Evolutionary conservation across 208 protist genomes (phyloP), one percentile per base, ranked within the genome.

Genomic region (Naegleria fowleri): DNA sequence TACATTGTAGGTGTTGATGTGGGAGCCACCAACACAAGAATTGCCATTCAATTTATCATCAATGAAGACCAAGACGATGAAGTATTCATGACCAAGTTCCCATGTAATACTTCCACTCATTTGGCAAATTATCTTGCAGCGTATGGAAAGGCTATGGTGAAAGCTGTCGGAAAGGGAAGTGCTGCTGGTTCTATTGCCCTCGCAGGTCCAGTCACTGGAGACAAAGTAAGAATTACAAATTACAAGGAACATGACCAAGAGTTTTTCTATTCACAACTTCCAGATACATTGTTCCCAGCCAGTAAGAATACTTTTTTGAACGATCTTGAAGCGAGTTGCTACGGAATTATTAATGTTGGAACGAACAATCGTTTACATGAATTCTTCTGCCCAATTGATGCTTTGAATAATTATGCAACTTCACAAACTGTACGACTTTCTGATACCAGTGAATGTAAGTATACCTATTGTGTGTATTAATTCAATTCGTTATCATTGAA

Each of bases 321-420:
- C 39, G 86, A 89, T 67, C 51, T 89, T 16, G 86, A 89, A 67
- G 86, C 86, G 0, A n/a, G n/a, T 67, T 89, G 86, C 25, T 89
- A 41, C 40, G 86, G 86, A n/a, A 89, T 89, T 89, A 89, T 89
- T 67, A 40, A 29, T 89, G 19, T 67, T 41, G 48, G 86, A 11
- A 29, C 19, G 0, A 29, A 59, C 19, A 40, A 40, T 89, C 5
- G 13, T 25, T 40, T 89, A 13, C 15, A 40, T 29, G 36, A 89
- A n/a, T 89, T 55, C n/a, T 67, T 89, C 25, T 79, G 67, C n/a
- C 67, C 67, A 79, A 36, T 36, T 2, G 67, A 79, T 79, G n/a
- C 25, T 36, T 7, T 33, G 7, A 79, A 79, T 79, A 79, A 79
- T 79, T 36, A 36, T 36, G 16, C 67, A 36, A 36, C 67, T 36